phyloP scores from a whole-genome alignment of 495 filamentous ascomycete genomes.

The Talaromyces nanjingensis region DNA sequence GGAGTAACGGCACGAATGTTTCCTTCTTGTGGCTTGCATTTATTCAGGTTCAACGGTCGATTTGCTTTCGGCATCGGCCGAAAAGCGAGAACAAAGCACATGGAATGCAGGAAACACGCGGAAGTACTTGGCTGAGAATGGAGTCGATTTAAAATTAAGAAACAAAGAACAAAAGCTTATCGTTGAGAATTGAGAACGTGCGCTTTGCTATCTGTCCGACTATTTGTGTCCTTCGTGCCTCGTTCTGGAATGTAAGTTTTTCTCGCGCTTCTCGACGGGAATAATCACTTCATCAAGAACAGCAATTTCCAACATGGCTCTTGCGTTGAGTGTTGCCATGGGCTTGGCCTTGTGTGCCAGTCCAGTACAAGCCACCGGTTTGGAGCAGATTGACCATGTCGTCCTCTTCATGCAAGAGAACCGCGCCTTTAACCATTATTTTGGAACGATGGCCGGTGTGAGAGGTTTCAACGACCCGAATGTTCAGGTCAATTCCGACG shows the following conservation, averaged over 20 bases:
- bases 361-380: constrained; percentile 25
- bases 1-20: neutral
- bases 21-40: neutral
- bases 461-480: constrained; percentile 52
- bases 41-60: neutral
- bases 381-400: constrained; percentile 50
- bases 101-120: neutral
- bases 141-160: neutral
- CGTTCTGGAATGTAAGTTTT: neutral
- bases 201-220: neutral
- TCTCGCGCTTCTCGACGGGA: neutral
- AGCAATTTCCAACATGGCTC: constrained; percentile 12
- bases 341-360: constrained; percentile 15
- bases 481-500: constrained; percentile 42
- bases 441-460: constrained; percentile 49
- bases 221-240: constrained; percentile 1
- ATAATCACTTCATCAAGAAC: neutral
- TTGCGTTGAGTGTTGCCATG: constrained; percentile 14
- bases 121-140: neutral
- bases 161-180: neutral
- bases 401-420: constrained; percentile 56
- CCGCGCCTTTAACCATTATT: constrained; percentile 38
- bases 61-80: neutral
- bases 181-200: neutral
- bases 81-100: neutral